Conservation (phyloP, 2,329 filamentous ascomycete genomes). For the Talaromyces marneffei region DNA sequence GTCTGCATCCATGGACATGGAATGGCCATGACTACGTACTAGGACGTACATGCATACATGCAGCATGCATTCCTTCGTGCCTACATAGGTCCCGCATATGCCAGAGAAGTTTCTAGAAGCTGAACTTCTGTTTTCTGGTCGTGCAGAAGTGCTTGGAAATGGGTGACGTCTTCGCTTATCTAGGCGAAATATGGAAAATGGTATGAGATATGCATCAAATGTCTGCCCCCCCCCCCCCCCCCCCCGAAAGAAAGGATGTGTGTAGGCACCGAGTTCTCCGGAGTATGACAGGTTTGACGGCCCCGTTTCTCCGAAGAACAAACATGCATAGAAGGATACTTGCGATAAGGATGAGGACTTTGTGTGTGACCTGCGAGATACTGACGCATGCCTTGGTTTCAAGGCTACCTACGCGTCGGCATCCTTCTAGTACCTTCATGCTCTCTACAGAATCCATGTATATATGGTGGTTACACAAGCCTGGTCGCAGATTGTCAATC, state of each 20-base stretch:
- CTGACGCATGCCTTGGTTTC: not conserved
- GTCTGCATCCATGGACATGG: not conserved
- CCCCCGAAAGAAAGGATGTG: not conserved
- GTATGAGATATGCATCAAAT: too few species aligned
- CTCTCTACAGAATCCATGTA: not conserved
- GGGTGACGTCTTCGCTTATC: not conserved
- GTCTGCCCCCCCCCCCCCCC: too few species aligned
- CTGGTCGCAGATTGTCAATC: not conserved
- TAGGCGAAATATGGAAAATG: not conserved
- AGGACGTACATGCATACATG: not conserved
- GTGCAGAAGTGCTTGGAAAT: too few species aligned
- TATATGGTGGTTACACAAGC: too few species aligned
- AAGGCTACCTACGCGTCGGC: not conserved
- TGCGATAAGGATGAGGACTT: too few species aligned
- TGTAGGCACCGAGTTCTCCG: not conserved
- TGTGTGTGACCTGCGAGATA: too few species aligned
- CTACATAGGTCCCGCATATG: not conserved
- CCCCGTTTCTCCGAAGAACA: not conserved
- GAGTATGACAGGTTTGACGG: not conserved
- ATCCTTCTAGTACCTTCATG: not conserved
- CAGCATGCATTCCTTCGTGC: not conserved
- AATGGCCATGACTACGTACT: not conserved
- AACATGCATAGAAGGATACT: not conserved
- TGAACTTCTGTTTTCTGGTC: not conserved
- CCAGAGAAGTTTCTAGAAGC: slow-evolving; percentile 5